These are phyloP conservation scores for Coniochaeta hoffmannii DNA, from an alignment of 2,329 filamentous ascomycete species.

Conservation along the genomic window DNA sequence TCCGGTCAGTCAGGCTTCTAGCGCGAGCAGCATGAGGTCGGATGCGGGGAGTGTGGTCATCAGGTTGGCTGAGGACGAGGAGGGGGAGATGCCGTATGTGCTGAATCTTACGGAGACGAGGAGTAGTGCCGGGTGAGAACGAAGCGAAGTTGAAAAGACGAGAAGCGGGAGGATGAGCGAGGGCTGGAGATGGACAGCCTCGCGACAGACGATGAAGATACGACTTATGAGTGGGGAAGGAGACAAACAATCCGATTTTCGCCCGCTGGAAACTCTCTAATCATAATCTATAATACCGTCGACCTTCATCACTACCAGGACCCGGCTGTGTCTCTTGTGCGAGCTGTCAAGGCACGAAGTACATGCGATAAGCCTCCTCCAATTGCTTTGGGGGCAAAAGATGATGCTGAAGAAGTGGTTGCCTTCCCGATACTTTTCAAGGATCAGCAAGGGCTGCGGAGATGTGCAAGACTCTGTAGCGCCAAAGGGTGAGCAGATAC, in stretches of 20 bases:
- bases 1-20: conserved; percentile 28
- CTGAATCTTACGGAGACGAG: conserved; percentile 5
- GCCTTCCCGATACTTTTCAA: too few relatives aligned
- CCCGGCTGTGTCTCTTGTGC: background rate
- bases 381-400: background rate
- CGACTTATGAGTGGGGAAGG: background rate
- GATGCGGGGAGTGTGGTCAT: conserved; percentile 27
- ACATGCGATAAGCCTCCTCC: background rate
- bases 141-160: background rate
- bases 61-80: conserved; percentile 24
- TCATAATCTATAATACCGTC: background rate
- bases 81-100: conserved; percentile 16
- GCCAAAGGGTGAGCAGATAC: too few relatives aligned
- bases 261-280: background rate
- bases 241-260: background rate
- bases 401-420: background rate
- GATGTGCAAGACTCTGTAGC: too few relatives aligned
- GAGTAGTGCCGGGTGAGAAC: background rate
- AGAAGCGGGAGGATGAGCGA: too few relatives aligned
- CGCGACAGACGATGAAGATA: background rate
- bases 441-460: too few relatives aligned
- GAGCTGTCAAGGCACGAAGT: background rate
- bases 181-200: too few relatives aligned
- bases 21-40: conserved; percentile 32
- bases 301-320: background rate